Base-by-base conservation (phyloP, 345 rosid species). In the Eucalyptus coolabah region DNA sequence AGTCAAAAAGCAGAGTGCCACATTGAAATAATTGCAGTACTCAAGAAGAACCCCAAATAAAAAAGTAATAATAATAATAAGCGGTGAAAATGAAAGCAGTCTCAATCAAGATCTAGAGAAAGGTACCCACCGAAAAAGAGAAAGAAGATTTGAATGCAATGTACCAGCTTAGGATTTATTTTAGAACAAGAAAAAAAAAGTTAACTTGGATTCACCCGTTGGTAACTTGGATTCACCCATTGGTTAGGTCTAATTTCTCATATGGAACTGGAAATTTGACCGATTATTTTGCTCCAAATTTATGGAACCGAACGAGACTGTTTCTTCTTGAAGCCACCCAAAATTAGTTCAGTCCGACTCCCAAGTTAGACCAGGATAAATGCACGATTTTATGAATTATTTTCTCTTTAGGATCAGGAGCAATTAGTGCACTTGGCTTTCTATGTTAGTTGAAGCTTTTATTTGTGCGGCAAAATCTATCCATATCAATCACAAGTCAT, bases 231-330 rank as follows among this genome's bases (percentile, higher is more conserved):
- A 6, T 59, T 21, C 12, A 21, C 3, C 2, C 3, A 5, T 23
- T 23, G 60, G 60, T 54, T 54, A 4, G 12, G 28, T 54, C 2
- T 21, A 5, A 9, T 60, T 60, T 12, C 67, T 60, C 67, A 60
- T 1, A 4, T 12, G 67, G 2, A 60, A 60, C 14, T 2, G 7
- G 16, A 12, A 26, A 60, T 12, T 28, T 5, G 34, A 63, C 34
- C 5, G 0, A 4, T 30, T 63, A 13, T 30, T 63, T n/a, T 10
- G 0, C 28, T 59, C 13, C n/a, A 54, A 54, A 54, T 54, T 54
- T 54, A 24, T 59, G n/a, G 65, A 59, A 11, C 1, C 2, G 15
- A 59, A 12, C 0, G 26, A 4, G 28, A 56, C 12, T 1, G 0
- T 8, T 56, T 56, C 60, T 56, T 59, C 30, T 2, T 0, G 15